Conservation (phyloP, 345 rosid genomes). For the Abelmoschus esculentus region DNA sequence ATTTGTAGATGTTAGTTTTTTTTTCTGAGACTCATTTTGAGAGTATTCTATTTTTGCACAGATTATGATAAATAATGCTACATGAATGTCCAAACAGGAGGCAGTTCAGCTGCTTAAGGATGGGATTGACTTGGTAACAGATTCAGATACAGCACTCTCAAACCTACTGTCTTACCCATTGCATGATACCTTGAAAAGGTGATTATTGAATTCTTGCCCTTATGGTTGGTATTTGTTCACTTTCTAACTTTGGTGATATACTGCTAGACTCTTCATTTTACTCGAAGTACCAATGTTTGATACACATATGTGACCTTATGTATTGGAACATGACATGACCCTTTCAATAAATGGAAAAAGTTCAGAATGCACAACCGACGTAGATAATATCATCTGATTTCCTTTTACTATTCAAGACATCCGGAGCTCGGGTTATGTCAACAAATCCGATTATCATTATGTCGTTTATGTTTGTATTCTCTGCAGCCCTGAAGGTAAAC, state of each 20-base stretch:
- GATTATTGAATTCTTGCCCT: conserved; percentile 18
- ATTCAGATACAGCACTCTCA: conserved; percentile 69
- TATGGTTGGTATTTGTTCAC: background rate
- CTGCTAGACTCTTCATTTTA: too few relatives aligned
- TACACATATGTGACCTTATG: background rate
- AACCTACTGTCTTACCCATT: conserved; percentile 85
- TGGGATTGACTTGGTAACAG: conserved; percentile 88
- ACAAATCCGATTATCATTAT: background rate
- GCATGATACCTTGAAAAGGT: conserved; percentile 58
- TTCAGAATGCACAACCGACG: background rate
- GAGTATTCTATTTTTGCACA: background rate
- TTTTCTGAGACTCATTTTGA: background rate
- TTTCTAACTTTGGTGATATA: too few relatives aligned
- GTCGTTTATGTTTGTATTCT: background rate
- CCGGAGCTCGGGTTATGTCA: background rate
- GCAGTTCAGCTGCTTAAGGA: conserved; percentile 82
- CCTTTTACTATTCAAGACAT: background rate
- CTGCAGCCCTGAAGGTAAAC: conserved; percentile 64
- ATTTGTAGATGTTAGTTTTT: conserved; percentile 54
- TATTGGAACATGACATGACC: background rate
- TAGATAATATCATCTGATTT: background rate
- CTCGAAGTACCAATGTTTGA: background rate
- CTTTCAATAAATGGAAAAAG: background rate
- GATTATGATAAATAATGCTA: background rate
- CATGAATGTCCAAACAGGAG: conserved; percentile 45